Evolutionary conservation across 345 rosid genomes (phyloP).

Genomic region (Lepidium aucheri): DNA sequence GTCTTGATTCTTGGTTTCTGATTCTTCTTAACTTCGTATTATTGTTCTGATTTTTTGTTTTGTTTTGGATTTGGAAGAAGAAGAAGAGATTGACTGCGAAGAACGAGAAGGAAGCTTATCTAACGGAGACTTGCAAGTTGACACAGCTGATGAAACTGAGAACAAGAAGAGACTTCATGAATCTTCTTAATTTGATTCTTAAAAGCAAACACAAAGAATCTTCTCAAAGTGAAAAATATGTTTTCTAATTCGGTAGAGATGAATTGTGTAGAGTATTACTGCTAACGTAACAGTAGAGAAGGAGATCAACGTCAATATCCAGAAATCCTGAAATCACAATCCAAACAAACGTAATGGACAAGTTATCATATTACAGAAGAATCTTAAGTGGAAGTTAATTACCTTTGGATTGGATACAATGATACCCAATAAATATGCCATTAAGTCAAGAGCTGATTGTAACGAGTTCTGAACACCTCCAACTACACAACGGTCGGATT

Average conservation of each 20-base stretch:
- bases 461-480: slow-evolving; percentile 95
- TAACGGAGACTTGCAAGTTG: too few species aligned
- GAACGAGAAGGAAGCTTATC: too few species aligned
- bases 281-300: slow-evolving; percentile 43
- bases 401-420: slow-evolving; percentile 71
- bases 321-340: slow-evolving; percentile 52
- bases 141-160: too few species aligned
- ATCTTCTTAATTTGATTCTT: too few species aligned
- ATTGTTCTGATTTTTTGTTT: too few species aligned
- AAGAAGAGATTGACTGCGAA: too few species aligned
- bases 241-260: slow-evolving; percentile 46
- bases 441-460: slow-evolving; percentile 58
- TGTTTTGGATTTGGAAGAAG: too few species aligned
- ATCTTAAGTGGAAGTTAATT: background rate
- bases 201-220: too few species aligned
- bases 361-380: too few species aligned
- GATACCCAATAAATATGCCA: slow-evolving; percentile 66
- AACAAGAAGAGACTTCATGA: too few species aligned
- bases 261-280: slow-evolving; percentile 44
- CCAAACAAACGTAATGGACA: background rate
- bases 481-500: slow-evolving; percentile 70
- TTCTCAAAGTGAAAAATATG: slow-evolving; percentile 73
- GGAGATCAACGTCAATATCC: slow-evolving; percentile 69
- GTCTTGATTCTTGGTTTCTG: too few species aligned
- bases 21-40: too few species aligned